Percentiles rank a stretch among this genome's conserved stretches.
phyloP scores from a whole-genome alignment of 2,329 filamentous ascomycete genomes.

The Cadophora malorum region DNA sequence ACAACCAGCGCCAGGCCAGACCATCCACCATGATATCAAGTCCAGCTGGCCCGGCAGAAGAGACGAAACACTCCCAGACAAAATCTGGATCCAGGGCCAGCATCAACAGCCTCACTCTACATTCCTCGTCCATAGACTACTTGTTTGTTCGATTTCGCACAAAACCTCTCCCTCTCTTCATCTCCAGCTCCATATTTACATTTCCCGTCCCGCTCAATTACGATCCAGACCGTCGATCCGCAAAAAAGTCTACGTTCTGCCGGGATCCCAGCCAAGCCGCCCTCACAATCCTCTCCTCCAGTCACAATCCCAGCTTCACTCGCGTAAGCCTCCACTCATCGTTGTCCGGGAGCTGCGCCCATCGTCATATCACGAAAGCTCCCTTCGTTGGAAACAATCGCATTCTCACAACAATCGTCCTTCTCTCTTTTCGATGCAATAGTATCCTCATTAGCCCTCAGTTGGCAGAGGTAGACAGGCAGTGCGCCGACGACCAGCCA shows the following conservation, averaged over 20 bases:
- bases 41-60: not conserved
- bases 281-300: not conserved
- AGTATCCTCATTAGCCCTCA: slow-evolving; percentile 43
- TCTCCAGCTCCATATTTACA: not conserved
- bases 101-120: slow-evolving; percentile 4
- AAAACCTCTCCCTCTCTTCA: not conserved
- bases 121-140: not conserved
- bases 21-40: not conserved
- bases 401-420: slow-evolving; percentile 13
- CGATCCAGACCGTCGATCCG: slow-evolving; percentile 18
- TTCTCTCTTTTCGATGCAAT: slow-evolving; percentile 40
- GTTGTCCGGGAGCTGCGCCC: slow-evolving; percentile 19
- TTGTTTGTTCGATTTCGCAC: not conserved
- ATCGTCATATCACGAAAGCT: slow-evolving; percentile 29
- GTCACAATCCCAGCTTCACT: slow-evolving; percentile 25
- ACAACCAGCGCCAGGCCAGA: not conserved
- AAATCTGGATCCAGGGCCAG: not conserved
- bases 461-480: slow-evolving; percentile 44
- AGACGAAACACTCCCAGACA: slow-evolving; percentile 9
- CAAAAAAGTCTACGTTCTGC: slow-evolving; percentile 10
- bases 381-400: not conserved
- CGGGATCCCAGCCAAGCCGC: slow-evolving; percentile 4
- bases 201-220: not conserved
- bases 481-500: slow-evolving; percentile 35
- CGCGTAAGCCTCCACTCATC: slow-evolving; percentile 29